Evolutionary conservation across 148 eudicot species (phyloP).

Genomic region (Camellia lanceoleosa): DNA sequence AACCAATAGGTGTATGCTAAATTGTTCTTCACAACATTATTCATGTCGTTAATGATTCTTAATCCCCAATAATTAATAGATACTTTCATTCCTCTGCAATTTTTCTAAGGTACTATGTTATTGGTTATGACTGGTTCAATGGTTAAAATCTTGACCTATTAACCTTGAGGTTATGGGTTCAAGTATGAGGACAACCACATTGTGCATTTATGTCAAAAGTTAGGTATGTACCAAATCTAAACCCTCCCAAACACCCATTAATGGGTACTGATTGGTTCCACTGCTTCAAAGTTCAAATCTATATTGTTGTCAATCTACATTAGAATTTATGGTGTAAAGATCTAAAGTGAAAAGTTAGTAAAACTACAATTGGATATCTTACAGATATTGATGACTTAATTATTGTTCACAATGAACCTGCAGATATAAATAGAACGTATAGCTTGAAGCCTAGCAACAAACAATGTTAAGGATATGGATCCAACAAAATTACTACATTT

Average conservation of each 20-base stretch:
- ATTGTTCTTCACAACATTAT: neutral
- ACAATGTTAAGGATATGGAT: neutral
- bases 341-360: neutral
- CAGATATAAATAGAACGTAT: neutral
- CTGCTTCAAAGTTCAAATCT: too few species aligned
- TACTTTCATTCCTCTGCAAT: neutral
- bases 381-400: neutral
- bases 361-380: neutral
- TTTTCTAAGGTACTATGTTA: neutral
- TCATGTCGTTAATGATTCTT: neutral
- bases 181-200: too few species aligned
- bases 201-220: too few species aligned
- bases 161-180: too few species aligned
- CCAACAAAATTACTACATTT: neutral
- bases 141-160: too few species aligned
- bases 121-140: neutral
- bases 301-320: too few species aligned
- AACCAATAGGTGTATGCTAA: neutral
- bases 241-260: too few species aligned
- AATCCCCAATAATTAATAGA: neutral
- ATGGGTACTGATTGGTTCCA: too few species aligned
- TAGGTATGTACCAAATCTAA: too few species aligned
- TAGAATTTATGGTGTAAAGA: neutral
- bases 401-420: neutral
- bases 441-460: neutral